phyloP scores from a whole-genome alignment of 208 protist genomes.

The Borovskyia barvae region DNA sequence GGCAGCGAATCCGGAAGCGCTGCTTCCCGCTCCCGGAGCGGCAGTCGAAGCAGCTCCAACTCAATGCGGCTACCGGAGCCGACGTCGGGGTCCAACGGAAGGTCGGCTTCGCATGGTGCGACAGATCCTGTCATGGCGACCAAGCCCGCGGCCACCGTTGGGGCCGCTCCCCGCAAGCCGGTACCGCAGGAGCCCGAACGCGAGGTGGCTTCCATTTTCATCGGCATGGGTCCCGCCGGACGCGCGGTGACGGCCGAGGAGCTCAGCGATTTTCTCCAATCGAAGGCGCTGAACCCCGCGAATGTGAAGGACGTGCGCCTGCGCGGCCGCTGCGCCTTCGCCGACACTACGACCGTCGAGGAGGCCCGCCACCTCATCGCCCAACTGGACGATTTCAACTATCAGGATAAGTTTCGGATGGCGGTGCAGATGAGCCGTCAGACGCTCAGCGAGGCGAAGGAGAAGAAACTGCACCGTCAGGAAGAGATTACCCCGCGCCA shows the following conservation, averaged over 20 bases:
- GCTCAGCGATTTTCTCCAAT: conserved; percentile 23
- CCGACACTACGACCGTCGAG: conserved; percentile 42
- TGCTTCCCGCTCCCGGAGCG: conserved; percentile 3
- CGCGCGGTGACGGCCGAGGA: conserved; percentile 27
- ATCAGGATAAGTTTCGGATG: conserved; percentile 47
- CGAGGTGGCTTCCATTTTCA: conserved; percentile 50
- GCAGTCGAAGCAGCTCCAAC: conserved; percentile 29
- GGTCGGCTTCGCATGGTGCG: background rate
- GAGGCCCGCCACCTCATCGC: conserved; percentile 50
- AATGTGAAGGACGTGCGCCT: conserved; percentile 42
- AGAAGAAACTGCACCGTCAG: conserved; percentile 19
- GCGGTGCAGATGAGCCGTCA: conserved; percentile 55
- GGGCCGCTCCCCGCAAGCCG: background rate
- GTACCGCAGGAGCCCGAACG: background rate
- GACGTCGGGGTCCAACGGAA: background rate
- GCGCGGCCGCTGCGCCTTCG: conserved; percentile 76
- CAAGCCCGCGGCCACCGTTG: background rate
- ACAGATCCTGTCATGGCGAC: background rate
- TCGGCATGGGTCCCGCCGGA: conserved; percentile 56
- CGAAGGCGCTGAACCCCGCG: conserved; percentile 18
- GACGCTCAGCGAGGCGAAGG: conserved; percentile 18
- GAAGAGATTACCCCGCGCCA: background rate
- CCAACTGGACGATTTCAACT: conserved; percentile 35
- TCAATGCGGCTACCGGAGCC: conserved; percentile 28
- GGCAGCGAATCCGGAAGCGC: conserved; percentile 12